Conservation (phyloP, 148 eudicot genomes). For the Vaccinium myrtillus region DNA sequence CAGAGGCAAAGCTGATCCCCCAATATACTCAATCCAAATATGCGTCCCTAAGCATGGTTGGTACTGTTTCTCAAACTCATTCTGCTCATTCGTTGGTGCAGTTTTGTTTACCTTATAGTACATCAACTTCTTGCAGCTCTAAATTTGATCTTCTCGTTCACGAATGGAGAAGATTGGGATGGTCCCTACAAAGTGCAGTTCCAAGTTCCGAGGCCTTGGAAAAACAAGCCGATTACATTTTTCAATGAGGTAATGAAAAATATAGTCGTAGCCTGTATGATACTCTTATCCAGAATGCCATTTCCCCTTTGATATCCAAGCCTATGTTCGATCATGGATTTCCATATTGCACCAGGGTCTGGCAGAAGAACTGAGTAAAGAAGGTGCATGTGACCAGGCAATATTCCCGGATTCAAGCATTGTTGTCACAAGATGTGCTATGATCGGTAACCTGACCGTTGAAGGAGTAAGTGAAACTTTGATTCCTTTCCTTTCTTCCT, state of each 20-base stretch:
- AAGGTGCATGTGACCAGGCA: constrained; percentile 87
- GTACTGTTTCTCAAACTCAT: constrained; percentile 9
- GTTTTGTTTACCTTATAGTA: neutral
- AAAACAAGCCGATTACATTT: constrained; percentile 54
- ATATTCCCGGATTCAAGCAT: constrained; percentile 78
- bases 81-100: neutral
- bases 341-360: constrained; percentile 51
- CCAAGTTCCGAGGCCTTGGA: constrained; percentile 72
- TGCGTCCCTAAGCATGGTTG: constrained; percentile 90
- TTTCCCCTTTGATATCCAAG: neutral
- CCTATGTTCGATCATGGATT: neutral
- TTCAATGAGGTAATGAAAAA: constrained; percentile 57
- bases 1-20: constrained; percentile 82
- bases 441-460: constrained; percentile 55
- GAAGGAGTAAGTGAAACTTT: constrained; percentile 70
- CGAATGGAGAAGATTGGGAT: constrained; percentile 87
- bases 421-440: constrained; percentile 61
- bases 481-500: neutral
- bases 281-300: neutral
- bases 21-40: constrained; percentile 75
- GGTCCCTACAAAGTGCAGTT: constrained; percentile 91
- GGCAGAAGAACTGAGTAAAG: constrained; percentile 75
- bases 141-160: constrained; percentile 84
- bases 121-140: constrained; percentile 41
- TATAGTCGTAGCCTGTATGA: neutral